phyloP scores from a whole-genome alignment of 78 protist genomes.

The Cavenderia fasciculata region DNA sequence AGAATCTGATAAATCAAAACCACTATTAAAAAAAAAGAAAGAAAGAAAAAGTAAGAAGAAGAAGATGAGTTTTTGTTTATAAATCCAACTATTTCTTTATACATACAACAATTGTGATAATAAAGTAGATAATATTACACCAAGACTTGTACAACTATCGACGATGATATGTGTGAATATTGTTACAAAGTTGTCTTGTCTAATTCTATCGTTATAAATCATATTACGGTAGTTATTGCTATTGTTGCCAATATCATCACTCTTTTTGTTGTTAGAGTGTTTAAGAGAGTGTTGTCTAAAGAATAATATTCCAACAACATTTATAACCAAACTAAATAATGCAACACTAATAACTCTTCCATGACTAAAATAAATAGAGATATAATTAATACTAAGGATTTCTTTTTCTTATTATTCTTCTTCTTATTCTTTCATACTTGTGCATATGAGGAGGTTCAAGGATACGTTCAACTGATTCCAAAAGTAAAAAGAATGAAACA shows the following conservation, averaged over 20 bases:
- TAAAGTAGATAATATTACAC: constrained; percentile 73
- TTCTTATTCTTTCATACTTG: not conserved
- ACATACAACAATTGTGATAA: constrained; percentile 26
- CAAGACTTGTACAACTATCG: constrained; percentile 77
- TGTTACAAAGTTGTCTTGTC: constrained; percentile 51
- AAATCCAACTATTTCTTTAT: too few relatives aligned
- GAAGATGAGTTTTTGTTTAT: too few relatives aligned
- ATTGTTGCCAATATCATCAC: too few relatives aligned
- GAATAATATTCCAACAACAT: constrained; percentile 47
- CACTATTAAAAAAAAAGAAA: constrained; percentile 12
- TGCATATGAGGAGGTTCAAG: constrained; percentile 81
- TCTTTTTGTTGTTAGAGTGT: too few relatives aligned
- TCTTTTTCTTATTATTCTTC: not conserved
- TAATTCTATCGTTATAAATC: not conserved
- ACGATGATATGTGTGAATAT: constrained; percentile 56
- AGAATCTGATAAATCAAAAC: constrained; percentile 64
- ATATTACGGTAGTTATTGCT: too few relatives aligned
- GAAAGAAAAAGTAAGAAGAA: too few relatives aligned
- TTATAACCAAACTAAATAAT: constrained; percentile 49
- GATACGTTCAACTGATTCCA: constrained; percentile 74
- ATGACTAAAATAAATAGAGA: constrained; percentile 9
- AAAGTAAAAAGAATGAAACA: constrained; percentile 71
- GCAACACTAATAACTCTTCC: constrained; percentile 69
- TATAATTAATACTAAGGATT: not conserved
- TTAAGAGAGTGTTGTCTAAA: constrained; percentile 45